These are phyloP conservation scores for Collybia mongolica DNA, from an alignment of 768 basidiomycete genomes.

Conservation along the genomic window DNA sequence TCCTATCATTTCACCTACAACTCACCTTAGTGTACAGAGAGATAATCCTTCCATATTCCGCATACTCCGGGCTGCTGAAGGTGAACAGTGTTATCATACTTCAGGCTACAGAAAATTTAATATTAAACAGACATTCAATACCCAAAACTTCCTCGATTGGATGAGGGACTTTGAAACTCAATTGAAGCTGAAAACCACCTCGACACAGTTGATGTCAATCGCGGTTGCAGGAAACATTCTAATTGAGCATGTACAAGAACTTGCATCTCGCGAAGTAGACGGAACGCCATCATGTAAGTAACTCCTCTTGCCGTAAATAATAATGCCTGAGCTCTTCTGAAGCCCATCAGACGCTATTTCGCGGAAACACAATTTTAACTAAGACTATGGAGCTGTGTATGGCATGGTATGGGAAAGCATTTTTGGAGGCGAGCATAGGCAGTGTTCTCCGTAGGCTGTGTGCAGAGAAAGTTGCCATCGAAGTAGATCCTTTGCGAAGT, in stretches of 20 bases:
- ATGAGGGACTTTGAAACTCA: constrained; percentile 68
- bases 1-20: constrained; percentile 5
- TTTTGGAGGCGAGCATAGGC: constrained; percentile 81
- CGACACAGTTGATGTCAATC: constrained; percentile 62
- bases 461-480: constrained; percentile 72
- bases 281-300: constrained; percentile 62
- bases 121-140: constrained; percentile 43
- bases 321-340: constrained; percentile 1
- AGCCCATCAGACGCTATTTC: constrained; percentile 80
- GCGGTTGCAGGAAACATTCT: constrained; percentile 67
- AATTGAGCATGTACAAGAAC: constrained; percentile 66
- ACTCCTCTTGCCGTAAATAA: neutral
- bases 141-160: constrained; percentile 72
- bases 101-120: neutral
- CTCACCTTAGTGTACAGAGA: constrained; percentile 45
- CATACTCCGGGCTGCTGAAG: constrained; percentile 59
- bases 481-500: constrained; percentile 76
- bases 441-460: constrained; percentile 66
- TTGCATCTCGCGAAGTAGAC: constrained; percentile 70
- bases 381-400: constrained; percentile 81
- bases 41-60: constrained; percentile 69
- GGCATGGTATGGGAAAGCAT: constrained; percentile 76
- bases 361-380: constrained; percentile 64
- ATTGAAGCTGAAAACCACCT: constrained; percentile 62
- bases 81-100: constrained; percentile 33